Evolutionary conservation across 208 protist genomes (phyloP).

Genomic region (Crithidia sp.): DNA sequence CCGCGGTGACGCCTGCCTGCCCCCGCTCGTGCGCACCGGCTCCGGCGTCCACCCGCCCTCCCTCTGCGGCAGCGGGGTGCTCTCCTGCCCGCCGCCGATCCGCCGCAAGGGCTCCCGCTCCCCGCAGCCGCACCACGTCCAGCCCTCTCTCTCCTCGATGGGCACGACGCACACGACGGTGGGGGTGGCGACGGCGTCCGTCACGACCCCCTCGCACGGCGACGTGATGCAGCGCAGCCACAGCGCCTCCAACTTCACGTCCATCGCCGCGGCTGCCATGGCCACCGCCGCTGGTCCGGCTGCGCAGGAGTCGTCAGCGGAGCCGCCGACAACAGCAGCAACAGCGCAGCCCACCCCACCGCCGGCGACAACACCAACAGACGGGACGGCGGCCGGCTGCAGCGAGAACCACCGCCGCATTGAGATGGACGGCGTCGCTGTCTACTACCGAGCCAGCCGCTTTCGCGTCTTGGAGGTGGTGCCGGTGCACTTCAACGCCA

Average conservation of each 20-base stretch:
- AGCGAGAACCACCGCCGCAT: slow-evolving; percentile 39
- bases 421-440: slow-evolving; percentile 87
- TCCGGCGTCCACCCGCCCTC: neutral
- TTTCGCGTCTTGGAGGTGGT: slow-evolving; percentile 68
- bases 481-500: slow-evolving; percentile 73
- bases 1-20: neutral
- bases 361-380: neutral
- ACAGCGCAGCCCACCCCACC: neutral
- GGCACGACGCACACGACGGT: slow-evolving; percentile 7
- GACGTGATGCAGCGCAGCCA: slow-evolving; percentile 4
- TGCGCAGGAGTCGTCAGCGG: neutral
- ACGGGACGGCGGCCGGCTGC: neutral
- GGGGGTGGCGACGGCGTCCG: neutral
- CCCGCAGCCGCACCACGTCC: neutral
- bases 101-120: slow-evolving; percentile 5
- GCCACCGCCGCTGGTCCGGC: neutral
- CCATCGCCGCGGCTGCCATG: neutral
- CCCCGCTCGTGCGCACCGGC: slow-evolving; percentile 3
- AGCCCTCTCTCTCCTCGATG: slow-evolving; percentile 9
- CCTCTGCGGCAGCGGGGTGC: neutral
- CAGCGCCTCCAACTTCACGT: slow-evolving; percentile 5
- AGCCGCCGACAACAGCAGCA: too few species aligned
- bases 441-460: slow-evolving; percentile 70
- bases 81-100: neutral
- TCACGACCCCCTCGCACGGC: slow-evolving; percentile 4